Evolutionary conservation across 108 stramenopile genomes (phyloP).

Genomic region (Fragilaria crotonensis): DNA sequence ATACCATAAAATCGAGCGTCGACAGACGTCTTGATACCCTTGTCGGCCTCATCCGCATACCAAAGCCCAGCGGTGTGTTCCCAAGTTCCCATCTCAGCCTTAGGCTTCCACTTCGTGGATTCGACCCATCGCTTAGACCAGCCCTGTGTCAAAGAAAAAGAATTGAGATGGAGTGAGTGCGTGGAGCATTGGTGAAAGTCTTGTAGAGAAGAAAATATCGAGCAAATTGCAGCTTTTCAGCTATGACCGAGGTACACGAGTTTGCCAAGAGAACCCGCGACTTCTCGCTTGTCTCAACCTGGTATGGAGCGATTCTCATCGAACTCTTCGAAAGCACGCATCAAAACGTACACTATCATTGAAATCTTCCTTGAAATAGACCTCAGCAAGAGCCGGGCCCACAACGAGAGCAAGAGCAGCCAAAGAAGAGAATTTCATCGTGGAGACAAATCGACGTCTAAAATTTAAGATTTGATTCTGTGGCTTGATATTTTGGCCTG

Average conservation of each 20-base stretch:
- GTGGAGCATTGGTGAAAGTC: background rate
- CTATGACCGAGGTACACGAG: too few relatives aligned
- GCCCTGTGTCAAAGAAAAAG: constrained; percentile 24
- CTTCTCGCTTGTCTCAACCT: too few relatives aligned
- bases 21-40: constrained; percentile 90
- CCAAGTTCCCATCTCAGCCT: constrained; percentile 91
- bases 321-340: too few relatives aligned
- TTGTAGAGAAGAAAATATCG: too few relatives aligned
- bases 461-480: too few relatives aligned
- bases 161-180: background rate
- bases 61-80: constrained; percentile 89
- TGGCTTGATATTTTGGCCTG: too few relatives aligned
- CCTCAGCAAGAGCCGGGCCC: constrained; percentile 44
- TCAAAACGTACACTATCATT: constrained; percentile 73
- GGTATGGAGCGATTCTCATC: too few relatives aligned
- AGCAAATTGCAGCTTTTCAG: too few relatives aligned
- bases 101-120: constrained; percentile 90
- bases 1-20: constrained; percentile 96
- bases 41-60: constrained; percentile 82
- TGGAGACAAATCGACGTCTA: too few relatives aligned
- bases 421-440: constrained; percentile 68
- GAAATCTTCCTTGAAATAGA: constrained; percentile 83
- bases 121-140: constrained; percentile 90
- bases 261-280: too few relatives aligned
- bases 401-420: constrained; percentile 38